phyloP scores from a whole-genome alignment of 2,329 filamentous ascomycete genomes.

The Claviceps maximensis region DNA sequence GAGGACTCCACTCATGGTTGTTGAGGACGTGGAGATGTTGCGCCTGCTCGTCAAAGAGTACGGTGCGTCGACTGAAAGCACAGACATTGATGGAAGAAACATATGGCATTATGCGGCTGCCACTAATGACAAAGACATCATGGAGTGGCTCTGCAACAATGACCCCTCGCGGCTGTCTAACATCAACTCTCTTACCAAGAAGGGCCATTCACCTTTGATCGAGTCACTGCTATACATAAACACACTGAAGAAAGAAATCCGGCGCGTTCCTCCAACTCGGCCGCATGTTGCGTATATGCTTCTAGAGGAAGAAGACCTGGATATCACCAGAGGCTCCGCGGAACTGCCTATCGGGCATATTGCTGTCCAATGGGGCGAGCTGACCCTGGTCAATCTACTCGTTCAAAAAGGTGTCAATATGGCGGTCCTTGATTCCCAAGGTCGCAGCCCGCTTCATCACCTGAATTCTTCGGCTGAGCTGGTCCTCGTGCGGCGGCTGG shows the following conservation, averaged over 20 bases:
- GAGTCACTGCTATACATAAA: slow-evolving; percentile 16
- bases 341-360: slow-evolving; percentile 3
- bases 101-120: slow-evolving; percentile 26
- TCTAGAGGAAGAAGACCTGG: slow-evolving; percentile 7
- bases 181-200: slow-evolving; percentile 10
- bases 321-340: slow-evolving; percentile 6
- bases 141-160: slow-evolving; percentile 17
- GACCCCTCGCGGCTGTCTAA: slow-evolving; percentile 18
- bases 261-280: neutral
- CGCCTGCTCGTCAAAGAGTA: slow-evolving; percentile 14
- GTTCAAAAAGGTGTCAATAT: slow-evolving; percentile 10
- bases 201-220: slow-evolving; percentile 18
- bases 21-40: slow-evolving; percentile 16
- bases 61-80: slow-evolving; percentile 15
- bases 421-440: slow-evolving; percentile 5
- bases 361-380: slow-evolving; percentile 16
- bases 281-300: slow-evolving; percentile 10
- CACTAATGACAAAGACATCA: slow-evolving; percentile 16
- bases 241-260: neutral
- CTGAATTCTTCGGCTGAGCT: slow-evolving; percentile 15
- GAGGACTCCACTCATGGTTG: slow-evolving; percentile 23
- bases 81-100: slow-evolving; percentile 19
- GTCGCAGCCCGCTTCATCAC: slow-evolving; percentile 11
- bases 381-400: slow-evolving; percentile 11
- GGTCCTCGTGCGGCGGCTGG: slow-evolving; percentile 13